Percentiles rank a stretch among this genome's conserved stretches.
Conservation (phyloP, 192 early-diverging fungal genomes). For the Dissophora globulifera region DNA sequence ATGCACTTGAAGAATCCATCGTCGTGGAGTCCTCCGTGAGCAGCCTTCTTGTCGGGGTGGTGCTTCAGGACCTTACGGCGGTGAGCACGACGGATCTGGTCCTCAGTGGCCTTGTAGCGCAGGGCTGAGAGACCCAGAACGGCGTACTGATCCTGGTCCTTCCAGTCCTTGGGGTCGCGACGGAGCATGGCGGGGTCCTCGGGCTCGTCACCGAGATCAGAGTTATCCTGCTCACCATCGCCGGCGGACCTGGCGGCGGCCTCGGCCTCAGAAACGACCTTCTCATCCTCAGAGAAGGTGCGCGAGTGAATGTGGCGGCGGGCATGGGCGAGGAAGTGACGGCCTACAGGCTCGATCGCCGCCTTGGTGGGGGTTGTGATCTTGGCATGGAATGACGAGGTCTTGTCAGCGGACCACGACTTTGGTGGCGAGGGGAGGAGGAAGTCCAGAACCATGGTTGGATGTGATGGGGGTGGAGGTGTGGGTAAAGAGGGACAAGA, state of each 20-base stretch:
- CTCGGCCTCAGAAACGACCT: constrained; percentile 57
- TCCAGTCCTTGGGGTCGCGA: constrained; percentile 95
- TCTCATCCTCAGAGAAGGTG: constrained; percentile 71
- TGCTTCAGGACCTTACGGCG: constrained; percentile 95
- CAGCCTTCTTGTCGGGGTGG: constrained; percentile 99
- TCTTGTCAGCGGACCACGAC: constrained; percentile 65
- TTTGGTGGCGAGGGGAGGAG: constrained; percentile 79
- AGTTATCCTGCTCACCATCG: constrained; percentile 60
- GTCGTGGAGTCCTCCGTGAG: constrained; percentile 77
- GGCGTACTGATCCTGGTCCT: constrained; percentile 97
- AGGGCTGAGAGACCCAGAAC: constrained; percentile 92
- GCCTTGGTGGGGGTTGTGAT: constrained; percentile 54
- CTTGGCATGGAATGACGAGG: constrained; percentile 53
- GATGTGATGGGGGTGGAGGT: constrained; percentile 3
- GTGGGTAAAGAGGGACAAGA: constrained; percentile 13
- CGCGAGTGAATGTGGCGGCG: constrained; percentile 69
- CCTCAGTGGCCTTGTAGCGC: constrained; percentile 89
- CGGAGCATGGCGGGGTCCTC: constrained; percentile 79
- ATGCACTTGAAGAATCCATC: constrained; percentile 99
- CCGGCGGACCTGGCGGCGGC: constrained; percentile 46
- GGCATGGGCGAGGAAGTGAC: constrained; percentile 67
- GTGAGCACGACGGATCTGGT: constrained; percentile 92
- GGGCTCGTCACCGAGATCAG: constrained; percentile 84
- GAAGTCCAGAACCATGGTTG: constrained; percentile 65
- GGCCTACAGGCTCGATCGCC: constrained; percentile 66